Evolutionary conservation across 1,284 basidiomycete genomes (phyloP).

Genomic region (Mycena citricolor): DNA sequence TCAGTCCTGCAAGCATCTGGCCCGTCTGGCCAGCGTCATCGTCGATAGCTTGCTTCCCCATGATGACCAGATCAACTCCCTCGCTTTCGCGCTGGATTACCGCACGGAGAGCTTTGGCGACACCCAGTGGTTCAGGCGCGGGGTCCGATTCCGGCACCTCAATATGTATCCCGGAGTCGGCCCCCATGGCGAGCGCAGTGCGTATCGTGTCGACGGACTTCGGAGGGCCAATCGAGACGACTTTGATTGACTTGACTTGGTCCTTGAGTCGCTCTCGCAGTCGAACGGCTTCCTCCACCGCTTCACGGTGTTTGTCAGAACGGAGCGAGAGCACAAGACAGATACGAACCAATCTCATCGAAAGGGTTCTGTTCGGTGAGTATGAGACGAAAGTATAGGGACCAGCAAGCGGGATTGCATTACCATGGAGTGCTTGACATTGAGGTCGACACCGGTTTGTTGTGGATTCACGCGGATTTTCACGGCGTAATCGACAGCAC

Average conservation of each 20-base stretch:
- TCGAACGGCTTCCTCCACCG: slow-evolving; percentile 96
- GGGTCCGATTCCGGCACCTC: slow-evolving; percentile 75
- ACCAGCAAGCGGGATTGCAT: slow-evolving; percentile 27
- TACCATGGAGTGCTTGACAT: slow-evolving; percentile 98
- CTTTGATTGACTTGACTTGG: slow-evolving; percentile 82
- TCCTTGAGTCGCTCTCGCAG: slow-evolving; percentile 83
- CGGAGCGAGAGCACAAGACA: not conserved
- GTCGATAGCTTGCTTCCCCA: slow-evolving; percentile 99
- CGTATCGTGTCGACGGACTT: slow-evolving; percentile 91
- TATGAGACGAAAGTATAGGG: not conserved
- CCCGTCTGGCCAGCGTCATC: slow-evolving; percentile 97
- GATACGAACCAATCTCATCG: slow-evolving; percentile 85
- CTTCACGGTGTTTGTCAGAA: slow-evolving; percentile 41
- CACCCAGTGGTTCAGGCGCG: slow-evolving; percentile 80
- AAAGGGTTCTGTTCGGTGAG: slow-evolving; percentile 81
- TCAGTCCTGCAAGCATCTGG: slow-evolving; percentile 93
- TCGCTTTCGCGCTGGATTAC: slow-evolving; percentile 73
- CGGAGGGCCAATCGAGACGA: slow-evolving; percentile 89
- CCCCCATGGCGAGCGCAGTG: slow-evolving; percentile 97
- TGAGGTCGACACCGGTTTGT: slow-evolving; percentile 90
- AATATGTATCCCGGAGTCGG: slow-evolving; percentile 91
- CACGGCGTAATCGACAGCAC: slow-evolving; percentile 82
- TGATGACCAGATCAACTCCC: slow-evolving; percentile 84
- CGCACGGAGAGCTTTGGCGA: slow-evolving; percentile 83
- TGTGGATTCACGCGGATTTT: slow-evolving; percentile 94